phyloP scores from a whole-genome alignment of 208 protist species.

The Wallacemonas sp. region DNA sequence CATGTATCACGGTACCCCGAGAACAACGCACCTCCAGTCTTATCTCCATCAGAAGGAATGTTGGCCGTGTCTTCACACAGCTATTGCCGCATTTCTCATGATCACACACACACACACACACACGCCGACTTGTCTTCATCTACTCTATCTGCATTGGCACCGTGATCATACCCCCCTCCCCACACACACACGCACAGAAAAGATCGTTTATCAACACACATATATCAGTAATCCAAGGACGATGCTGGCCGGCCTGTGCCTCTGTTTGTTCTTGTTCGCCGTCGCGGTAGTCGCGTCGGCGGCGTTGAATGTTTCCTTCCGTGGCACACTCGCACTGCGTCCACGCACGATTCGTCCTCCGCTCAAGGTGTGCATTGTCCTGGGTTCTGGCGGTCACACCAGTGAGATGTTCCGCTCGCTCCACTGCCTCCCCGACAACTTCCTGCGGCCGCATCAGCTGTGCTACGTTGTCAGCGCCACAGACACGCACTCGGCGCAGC shows the following conservation, averaged over 20 bases:
- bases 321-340: constrained; percentile 4
- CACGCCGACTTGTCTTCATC: too few relatives aligned
- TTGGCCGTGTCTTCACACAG: too few relatives aligned
- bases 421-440: constrained; percentile 26
- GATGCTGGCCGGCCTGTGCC: neutral
- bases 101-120: constrained; percentile 9
- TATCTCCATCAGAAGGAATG: too few relatives aligned
- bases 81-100: too few relatives aligned
- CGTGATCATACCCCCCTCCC: too few relatives aligned
- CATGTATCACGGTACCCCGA: neutral
- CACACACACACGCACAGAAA: too few relatives aligned
- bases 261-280: neutral
- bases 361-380: constrained; percentile 72
- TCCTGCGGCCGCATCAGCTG: constrained; percentile 46
- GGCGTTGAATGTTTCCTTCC: neutral
- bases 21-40: too few relatives aligned
- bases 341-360: constrained; percentile 10
- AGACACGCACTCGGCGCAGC: constrained; percentile 63
- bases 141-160: too few relatives aligned
- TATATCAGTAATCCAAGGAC: neutral
- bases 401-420: constrained; percentile 90
- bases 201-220: constrained; percentile 7
- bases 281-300: constrained; percentile 6
- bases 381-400: constrained; percentile 92
- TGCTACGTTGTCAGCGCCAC: constrained; percentile 80